A percentile compares a stretch with the other conserved stretches of the same genome.
Conservation (phyloP, 306 rosid genomes). For the Medicago lupulina region DNA sequence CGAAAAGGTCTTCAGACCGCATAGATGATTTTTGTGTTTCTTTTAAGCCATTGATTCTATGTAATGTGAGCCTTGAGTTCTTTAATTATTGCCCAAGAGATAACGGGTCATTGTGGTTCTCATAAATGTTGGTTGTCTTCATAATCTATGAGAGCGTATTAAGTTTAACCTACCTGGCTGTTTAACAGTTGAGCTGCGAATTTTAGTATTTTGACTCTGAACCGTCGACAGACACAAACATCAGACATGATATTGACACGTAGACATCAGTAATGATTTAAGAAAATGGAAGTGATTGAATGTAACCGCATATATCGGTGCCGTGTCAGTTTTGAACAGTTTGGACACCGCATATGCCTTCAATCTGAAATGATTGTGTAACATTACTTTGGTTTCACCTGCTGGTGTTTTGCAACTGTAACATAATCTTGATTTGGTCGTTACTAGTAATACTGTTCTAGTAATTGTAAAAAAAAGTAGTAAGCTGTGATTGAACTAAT, state of each 20-base stretch:
- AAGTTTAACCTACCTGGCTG: background rate
- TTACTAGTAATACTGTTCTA: conserved; percentile 8
- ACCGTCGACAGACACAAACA: too few relatives aligned
- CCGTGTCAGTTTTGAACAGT: too few relatives aligned
- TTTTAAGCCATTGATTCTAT: conserved; percentile 2
- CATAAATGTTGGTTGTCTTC: conserved; percentile 4
- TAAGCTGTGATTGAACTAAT: conserved; percentile 29
- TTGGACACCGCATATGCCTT: too few relatives aligned
- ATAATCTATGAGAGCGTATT: background rate
- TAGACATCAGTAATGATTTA: too few relatives aligned
- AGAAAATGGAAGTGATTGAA: too few relatives aligned
- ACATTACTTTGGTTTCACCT: too few relatives aligned
- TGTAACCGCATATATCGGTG: too few relatives aligned
- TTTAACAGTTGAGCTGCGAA: background rate
- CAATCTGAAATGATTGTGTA: too few relatives aligned
- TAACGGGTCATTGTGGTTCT: background rate
- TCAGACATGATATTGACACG: too few relatives aligned
- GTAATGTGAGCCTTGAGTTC: background rate
- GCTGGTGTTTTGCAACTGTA: too few relatives aligned
- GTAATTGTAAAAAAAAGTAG: background rate
- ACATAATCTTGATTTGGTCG: background rate
- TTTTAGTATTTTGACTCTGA: too few relatives aligned
- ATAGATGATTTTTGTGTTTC: background rate
- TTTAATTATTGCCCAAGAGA: background rate
- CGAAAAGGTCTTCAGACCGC: background rate